phyloP scores from a whole-genome alignment of 2,329 filamentous ascomycete species.

The Pseudogymnoascus sp. region DNA sequence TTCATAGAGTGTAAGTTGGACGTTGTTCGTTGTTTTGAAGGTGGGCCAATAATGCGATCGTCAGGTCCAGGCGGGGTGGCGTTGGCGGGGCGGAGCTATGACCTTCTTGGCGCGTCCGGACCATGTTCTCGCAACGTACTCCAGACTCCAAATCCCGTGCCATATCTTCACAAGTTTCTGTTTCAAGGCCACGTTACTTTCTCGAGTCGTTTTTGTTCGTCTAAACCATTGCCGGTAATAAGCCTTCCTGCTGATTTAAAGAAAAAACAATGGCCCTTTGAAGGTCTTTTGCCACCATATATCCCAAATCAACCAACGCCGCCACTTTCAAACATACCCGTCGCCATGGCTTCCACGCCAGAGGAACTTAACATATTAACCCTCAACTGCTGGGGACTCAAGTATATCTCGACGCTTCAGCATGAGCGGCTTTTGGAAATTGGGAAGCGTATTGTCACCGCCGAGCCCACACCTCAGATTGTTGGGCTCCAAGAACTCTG shows the following conservation, averaged over 20 bases:
- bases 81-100: background rate
- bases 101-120: background rate
- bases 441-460: slow-evolving; percentile 64
- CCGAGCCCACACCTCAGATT: slow-evolving; percentile 65
- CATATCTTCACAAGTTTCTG: background rate
- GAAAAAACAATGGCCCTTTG: background rate
- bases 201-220: background rate
- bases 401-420: slow-evolving; percentile 72
- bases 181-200: background rate
- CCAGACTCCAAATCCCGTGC: background rate
- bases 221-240: background rate
- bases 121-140: slow-evolving; percentile 3
- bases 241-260: background rate
- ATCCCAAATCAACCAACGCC: background rate
- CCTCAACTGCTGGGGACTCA: slow-evolving; percentile 95
- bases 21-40: background rate
- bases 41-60: background rate
- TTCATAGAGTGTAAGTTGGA: background rate
- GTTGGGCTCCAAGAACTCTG: slow-evolving; percentile 95
- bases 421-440: slow-evolving; percentile 74
- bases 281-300: background rate
- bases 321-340: background rate
- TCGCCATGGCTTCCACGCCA: slow-evolving; percentile 30
- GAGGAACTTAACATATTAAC: slow-evolving; percentile 69
- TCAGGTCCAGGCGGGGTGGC: background rate